Conservation (phyloP, 2,329 filamentous ascomycete genomes). For the Phyllachora maydis region DNA sequence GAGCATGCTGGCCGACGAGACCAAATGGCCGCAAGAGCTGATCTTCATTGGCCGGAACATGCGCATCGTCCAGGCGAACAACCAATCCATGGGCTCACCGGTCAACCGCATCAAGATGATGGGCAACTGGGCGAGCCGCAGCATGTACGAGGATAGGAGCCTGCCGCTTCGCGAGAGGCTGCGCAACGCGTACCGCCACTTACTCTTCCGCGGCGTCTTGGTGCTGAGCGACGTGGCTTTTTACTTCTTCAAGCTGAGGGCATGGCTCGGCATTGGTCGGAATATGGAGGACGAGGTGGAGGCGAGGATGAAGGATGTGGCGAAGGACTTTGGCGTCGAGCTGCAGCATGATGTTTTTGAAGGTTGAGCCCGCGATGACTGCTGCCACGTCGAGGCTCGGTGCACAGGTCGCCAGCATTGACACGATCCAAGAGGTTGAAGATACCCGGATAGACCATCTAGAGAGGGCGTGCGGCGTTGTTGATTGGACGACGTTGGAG, state of each 20-base stretch:
- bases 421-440: too few relatives aligned
- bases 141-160: constrained; percentile 55
- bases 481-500: too few relatives aligned
- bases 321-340: constrained; percentile 80
- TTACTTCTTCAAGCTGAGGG: constrained; percentile 58
- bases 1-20: constrained; percentile 62
- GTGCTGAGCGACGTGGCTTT: constrained; percentile 63
- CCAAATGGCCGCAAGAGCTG: constrained; percentile 75
- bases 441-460: too few relatives aligned
- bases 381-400: too few relatives aligned
- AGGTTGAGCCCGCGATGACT: constrained; percentile 36
- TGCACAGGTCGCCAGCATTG: too few relatives aligned
- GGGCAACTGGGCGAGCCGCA: constrained; percentile 70
- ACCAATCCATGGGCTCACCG: constrained; percentile 73
- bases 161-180: constrained; percentile 40
- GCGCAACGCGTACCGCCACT: constrained; percentile 51
- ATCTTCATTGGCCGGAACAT: constrained; percentile 85
- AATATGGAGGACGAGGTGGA: constrained; percentile 95
- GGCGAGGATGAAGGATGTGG: constrained; percentile 66
- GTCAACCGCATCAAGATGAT: constrained; percentile 92
- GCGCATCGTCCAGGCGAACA: constrained; percentile 83
- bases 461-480: constrained; percentile 1
- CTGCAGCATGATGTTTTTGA: constrained; percentile 78
- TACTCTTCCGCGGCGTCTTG: constrained; percentile 66
- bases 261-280: constrained; percentile 53